Conservation (phyloP, 805 yeast species). For the Candida hispaniensis region DNA sequence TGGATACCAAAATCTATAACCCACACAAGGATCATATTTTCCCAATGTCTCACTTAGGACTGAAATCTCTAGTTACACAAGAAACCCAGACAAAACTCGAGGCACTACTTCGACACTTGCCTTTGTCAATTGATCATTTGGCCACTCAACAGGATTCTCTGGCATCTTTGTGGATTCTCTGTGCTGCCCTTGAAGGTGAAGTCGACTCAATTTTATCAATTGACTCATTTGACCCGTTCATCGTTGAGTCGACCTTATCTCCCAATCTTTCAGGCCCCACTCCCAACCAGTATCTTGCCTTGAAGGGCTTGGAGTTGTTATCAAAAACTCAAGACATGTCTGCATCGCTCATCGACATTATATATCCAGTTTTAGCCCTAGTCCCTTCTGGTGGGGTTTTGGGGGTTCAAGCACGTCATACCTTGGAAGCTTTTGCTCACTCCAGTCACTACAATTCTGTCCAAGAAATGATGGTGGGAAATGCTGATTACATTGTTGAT, state of each 20-base stretch:
- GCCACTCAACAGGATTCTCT: conserved; percentile 2
- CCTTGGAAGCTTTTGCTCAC: conserved; percentile 42
- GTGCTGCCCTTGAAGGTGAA: too few relatives aligned
- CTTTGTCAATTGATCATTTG: too few relatives aligned
- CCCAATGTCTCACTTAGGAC: conserved; percentile 4
- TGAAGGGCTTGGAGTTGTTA: conserved; percentile 21
- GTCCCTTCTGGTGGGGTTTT: conserved; percentile 46
- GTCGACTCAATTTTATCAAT: conserved; percentile 7
- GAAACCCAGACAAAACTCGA: conserved; percentile 9
- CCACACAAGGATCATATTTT: too few relatives aligned
- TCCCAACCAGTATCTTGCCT: conserved; percentile 16
- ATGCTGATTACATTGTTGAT: conserved; percentile 74
- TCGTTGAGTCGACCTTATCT: conserved; percentile 17
- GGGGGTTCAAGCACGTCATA: conserved; percentile 42
- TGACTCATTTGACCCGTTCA: conserved; percentile 13
- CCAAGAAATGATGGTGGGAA: conserved; percentile 44
- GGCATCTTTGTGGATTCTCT: conserved; percentile 2
- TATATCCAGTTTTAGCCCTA: conserved; percentile 64
- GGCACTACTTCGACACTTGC: neutral
- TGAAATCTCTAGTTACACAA: neutral
- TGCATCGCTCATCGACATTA: conserved; percentile 53
- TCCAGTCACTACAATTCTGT: conserved; percentile 44
- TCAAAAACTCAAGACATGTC: conserved; percentile 29
- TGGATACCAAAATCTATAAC: conserved; percentile 9
- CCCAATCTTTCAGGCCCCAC: conserved; percentile 15